phyloP scores from a whole-genome alignment of 2,329 filamentous ascomycete genomes.

The Monosporascus sp. region DNA sequence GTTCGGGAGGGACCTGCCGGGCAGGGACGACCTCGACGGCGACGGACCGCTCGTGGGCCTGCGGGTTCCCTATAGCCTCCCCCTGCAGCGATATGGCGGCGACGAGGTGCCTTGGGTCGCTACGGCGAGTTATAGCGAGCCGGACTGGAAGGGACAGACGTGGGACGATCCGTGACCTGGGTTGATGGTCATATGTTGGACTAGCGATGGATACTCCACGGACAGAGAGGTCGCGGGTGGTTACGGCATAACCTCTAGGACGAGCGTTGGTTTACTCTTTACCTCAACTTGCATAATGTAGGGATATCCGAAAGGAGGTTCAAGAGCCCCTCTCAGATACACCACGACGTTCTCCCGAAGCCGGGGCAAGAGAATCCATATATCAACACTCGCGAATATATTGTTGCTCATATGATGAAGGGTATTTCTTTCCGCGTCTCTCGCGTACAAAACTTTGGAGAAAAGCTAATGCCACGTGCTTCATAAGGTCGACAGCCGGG shows the following conservation, averaged over 20 bases:
- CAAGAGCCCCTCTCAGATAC: neutral
- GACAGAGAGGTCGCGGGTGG: too few species aligned
- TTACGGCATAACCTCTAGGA: too few species aligned
- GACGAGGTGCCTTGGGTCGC: slow-evolving; percentile 75
- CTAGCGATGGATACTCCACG: too few species aligned
- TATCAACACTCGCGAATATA: too few species aligned
- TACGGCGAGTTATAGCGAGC: slow-evolving; percentile 51
- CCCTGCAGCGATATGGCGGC: slow-evolving; percentile 59
- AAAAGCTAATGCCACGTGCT: too few species aligned
- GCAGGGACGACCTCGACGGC: slow-evolving; percentile 11
- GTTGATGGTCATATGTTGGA: neutral
- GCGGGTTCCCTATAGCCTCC: slow-evolving; percentile 78
- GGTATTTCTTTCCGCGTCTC: too few species aligned
- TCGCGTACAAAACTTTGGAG: too few species aligned
- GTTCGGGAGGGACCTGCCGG: slow-evolving; percentile 58
- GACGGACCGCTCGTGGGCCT: slow-evolving; percentile 54
- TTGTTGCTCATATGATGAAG: too few species aligned
- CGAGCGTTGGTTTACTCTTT: too few species aligned
- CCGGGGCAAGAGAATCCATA: too few species aligned
- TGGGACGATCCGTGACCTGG: slow-evolving; percentile 28
- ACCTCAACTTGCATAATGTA: too few species aligned
- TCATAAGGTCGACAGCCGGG: too few species aligned
- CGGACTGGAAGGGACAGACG: slow-evolving; percentile 52
- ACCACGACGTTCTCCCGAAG: neutral
- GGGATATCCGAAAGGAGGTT: neutral